A percentile compares a stretch with the other conserved stretches of the same genome.
Evolutionary conservation across 495 filamentous ascomycete genomes (phyloP).

Genomic region (Neurospora sp.): DNA sequence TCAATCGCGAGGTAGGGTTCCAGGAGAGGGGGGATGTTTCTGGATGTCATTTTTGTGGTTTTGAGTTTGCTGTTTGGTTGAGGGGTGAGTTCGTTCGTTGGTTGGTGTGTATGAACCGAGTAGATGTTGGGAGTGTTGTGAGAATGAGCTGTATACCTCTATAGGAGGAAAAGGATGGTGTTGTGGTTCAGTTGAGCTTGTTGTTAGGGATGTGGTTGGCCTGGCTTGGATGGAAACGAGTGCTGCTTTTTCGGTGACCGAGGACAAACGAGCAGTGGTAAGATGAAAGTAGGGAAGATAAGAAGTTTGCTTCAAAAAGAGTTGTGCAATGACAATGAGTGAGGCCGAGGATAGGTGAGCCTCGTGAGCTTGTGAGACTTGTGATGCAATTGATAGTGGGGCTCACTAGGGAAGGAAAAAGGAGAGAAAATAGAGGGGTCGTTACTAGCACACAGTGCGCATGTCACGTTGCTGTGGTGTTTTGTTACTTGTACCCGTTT

Average conservation of each 20-base stretch:
- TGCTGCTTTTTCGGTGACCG: not conserved
- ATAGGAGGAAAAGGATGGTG: not conserved
- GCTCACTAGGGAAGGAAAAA: not conserved
- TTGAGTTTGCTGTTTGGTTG: not conserved
- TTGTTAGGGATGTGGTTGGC: not conserved
- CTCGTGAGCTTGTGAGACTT: not conserved
- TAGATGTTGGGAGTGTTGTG: not conserved
- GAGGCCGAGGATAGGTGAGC: not conserved
- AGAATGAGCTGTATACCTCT: not conserved
- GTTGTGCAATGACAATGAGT: not conserved
- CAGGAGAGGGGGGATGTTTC: slow-evolving; percentile 48
- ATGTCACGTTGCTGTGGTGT: not conserved
- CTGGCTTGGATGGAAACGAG: not conserved
- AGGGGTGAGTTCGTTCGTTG: not conserved
- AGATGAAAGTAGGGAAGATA: not conserved
- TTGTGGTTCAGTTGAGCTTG: not conserved
- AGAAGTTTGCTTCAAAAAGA: not conserved
- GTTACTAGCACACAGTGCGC: not conserved
- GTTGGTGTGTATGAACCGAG: not conserved
- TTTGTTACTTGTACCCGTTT: not conserved
- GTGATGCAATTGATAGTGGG: not conserved
- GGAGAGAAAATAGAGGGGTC: not conserved
- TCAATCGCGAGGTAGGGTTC: slow-evolving; percentile 55
- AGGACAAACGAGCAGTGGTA: not conserved
- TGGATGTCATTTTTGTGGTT: slow-evolving; percentile 6